Evolutionary conservation across 208 protist genomes (phyloP).

Genomic region (Crithidia sp.): DNA sequence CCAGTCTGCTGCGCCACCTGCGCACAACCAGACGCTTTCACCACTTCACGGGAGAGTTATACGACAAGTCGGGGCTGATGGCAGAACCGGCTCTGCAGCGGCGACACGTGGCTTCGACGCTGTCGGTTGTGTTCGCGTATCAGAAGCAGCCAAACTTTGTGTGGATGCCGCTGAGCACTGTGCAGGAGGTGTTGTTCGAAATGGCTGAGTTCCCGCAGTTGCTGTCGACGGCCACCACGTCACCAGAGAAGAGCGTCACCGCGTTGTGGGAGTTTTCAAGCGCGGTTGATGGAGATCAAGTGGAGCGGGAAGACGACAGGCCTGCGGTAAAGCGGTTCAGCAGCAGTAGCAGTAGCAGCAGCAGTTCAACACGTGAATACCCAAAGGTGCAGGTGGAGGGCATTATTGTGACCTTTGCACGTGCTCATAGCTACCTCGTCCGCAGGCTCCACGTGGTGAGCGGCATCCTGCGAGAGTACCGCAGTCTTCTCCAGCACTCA

Average conservation of each 20-base stretch:
- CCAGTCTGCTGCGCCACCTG: constrained; percentile 68
- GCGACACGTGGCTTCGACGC: constrained; percentile 59
- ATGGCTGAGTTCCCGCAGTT: constrained; percentile 46
- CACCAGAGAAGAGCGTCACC: too few relatives aligned
- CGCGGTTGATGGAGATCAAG: too few relatives aligned
- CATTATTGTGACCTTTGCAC: constrained; percentile 22
- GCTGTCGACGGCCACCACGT: not conserved
- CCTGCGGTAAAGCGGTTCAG: constrained; percentile 32
- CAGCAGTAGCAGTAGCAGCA: constrained; percentile 27
- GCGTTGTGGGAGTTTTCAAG: too few relatives aligned
- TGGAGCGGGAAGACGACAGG: constrained; percentile 30
- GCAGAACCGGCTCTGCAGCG: constrained; percentile 37
- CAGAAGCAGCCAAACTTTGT: constrained; percentile 66
- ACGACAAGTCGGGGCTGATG: constrained; percentile 26
- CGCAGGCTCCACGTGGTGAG: constrained; percentile 71
- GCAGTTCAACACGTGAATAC: constrained; percentile 16
- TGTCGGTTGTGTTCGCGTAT: constrained; percentile 67
- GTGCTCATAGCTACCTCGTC: constrained; percentile 66
- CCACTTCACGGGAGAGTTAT: constrained; percentile 57
- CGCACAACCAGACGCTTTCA: constrained; percentile 39
- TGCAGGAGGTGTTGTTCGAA: constrained; percentile 76
- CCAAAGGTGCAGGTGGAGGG: constrained; percentile 13
- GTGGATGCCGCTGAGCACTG: constrained; percentile 83
- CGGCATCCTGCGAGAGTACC: constrained; percentile 68
- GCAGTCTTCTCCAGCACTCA: constrained; percentile 23